These are phyloP conservation scores for Otatea glauca DNA, from an alignment of 176 grass and related monocot genomes.

Conservation along the genomic window DNA sequence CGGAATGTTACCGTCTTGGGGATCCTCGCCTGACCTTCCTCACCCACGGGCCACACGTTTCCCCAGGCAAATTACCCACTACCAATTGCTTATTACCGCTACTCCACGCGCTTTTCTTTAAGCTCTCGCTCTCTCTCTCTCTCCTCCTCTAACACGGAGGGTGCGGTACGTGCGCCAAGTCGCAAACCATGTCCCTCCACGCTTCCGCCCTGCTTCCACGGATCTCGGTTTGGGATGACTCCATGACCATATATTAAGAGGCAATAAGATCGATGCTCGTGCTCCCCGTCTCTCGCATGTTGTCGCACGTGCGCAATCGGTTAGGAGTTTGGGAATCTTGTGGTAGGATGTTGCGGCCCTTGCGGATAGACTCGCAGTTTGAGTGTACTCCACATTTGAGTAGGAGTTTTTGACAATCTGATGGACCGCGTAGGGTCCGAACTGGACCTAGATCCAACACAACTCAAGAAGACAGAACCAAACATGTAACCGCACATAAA, in stretches of 20 bases:
- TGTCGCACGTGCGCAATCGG: neutral
- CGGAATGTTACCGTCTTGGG: constrained; percentile 11
- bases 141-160: neutral
- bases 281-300: constrained; percentile 16
- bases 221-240: neutral
- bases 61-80: neutral
- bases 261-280: neutral
- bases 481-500: neutral
- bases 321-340: neutral
- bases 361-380: neutral
- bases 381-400: neutral
- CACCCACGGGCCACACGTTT: neutral
- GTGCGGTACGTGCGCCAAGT: neutral
- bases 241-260: neutral
- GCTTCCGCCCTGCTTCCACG: neutral
- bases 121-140: neutral
- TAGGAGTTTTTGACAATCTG: neutral
- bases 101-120: no score
- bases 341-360: neutral
- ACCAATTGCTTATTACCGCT: neutral
- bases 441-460: constrained; percentile 18
- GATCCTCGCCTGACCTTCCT: neutral
- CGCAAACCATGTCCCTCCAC: neutral
- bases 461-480: neutral
- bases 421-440: neutral